Evolutionary conservation across 805 yeast species (phyloP), one percentile per base, ranked within the genome.

Genomic region (Myxozyma kluyveri): DNA sequence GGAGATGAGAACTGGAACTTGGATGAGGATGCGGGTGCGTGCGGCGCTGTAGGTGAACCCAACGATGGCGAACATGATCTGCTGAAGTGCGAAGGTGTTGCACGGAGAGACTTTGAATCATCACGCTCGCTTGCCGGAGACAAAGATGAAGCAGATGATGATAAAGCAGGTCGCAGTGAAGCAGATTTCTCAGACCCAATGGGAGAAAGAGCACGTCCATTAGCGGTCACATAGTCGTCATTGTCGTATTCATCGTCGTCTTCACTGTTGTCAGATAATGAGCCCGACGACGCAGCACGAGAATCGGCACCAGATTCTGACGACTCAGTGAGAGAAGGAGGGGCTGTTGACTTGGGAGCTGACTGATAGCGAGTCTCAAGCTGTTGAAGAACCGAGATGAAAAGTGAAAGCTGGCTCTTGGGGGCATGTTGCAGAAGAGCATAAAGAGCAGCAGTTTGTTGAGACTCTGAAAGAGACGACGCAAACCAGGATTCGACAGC

Each of bases 401-500:
- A 66, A 43, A 67, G 66, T 32, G 67, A 54, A 52, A 62, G 61
- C 60, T 68, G 72, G 9, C 61, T 66, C n/a, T 66, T 68, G 26
- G 66, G 58, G 22, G 68, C 56, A 39, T 67, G 71, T 48, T 67
- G 67, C 19, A 69, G 60, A 35, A 73, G 63, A 9, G 74, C 59
- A 44, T 66, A 61, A 44, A 72, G 56, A 7, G 75, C 65, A 27
- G 73, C 68, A 5, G 71, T 63, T 33, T 73, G 69, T 56, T 72
- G 76, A 23, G 64, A 64, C 31, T 65, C 65, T 42, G 64, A 60
- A 29, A 72, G 65, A 31, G 65, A 64, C 44, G 47, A 41, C 36
- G 68, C 65, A 58, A 70, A 72, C 76, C 76, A 72, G 46, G 65
- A 63, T 57, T 69, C 74, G 50, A 72, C 63, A 31, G 69, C 66